A percentile compares a stretch with the other conserved stretches of the same genome.
phyloP scores from a whole-genome alignment of 225 moss, liverwort and hornwort species.

The Antitrichia curtipendula region DNA sequence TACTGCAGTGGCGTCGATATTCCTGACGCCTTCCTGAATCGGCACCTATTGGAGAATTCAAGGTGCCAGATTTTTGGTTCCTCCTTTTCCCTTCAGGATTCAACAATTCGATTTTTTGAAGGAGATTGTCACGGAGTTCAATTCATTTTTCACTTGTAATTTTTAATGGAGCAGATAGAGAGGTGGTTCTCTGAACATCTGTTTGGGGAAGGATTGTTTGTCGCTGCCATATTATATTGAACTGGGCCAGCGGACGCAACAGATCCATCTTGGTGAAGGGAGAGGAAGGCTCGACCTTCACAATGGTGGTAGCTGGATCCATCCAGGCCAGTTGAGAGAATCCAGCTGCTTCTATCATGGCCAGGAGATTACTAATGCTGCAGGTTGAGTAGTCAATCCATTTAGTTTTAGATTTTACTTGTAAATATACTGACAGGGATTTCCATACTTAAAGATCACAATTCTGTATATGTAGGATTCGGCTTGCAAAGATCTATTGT shows the following conservation, averaged over 20 bases:
- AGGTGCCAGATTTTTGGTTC: not conserved
- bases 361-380: not conserved
- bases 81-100: not conserved
- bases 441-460: not conserved
- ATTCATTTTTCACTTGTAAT: not conserved
- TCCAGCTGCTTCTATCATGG: not conserved
- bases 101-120: not conserved
- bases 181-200: not conserved
- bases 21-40: constrained; percentile 16
- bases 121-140: not conserved
- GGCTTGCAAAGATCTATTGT: not conserved
- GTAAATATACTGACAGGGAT: not conserved
- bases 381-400: not conserved
- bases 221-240: not conserved
- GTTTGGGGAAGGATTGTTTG: not conserved
- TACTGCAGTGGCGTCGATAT: constrained; percentile 23
- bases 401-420: not conserved
- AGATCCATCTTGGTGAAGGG: not conserved
- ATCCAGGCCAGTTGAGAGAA: not conserved
- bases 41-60: not conserved
- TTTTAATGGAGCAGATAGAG: not conserved
- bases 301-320: not conserved
- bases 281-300: not conserved
- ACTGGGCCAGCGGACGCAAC: not conserved
- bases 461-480: not conserved